Percentiles rank a stretch among this genome's conserved stretches.
These are phyloP conservation scores for Protomyces inundatus DNA, from an alignment of 1,139 yeast genomes.

Conservation along the genomic window DNA sequence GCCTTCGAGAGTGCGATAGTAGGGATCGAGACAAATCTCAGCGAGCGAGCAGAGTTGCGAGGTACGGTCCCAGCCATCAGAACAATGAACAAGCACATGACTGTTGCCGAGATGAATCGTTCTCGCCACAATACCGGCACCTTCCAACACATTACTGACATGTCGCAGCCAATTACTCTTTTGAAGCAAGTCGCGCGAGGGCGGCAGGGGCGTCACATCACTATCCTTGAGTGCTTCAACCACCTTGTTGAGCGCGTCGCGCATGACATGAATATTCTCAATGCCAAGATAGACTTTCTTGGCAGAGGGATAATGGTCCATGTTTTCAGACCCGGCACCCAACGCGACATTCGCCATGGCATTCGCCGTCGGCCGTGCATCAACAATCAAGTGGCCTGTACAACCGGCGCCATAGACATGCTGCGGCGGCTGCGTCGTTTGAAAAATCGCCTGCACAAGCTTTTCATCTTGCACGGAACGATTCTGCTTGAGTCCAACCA, in stretches of 20 bases:
- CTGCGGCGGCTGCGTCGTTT: slow-evolving; percentile 38
- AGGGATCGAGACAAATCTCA: slow-evolving; percentile 86
- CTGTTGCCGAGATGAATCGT: slow-evolving; percentile 76
- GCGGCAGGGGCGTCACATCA: slow-evolving; percentile 51
- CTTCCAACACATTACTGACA: slow-evolving; percentile 60
- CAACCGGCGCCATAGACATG: slow-evolving; percentile 35
- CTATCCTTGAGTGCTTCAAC: slow-evolving; percentile 56
- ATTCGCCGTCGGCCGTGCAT: slow-evolving; percentile 85
- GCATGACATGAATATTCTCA: slow-evolving; percentile 91
- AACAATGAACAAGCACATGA: slow-evolving; percentile 82
- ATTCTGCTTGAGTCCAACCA: slow-evolving; percentile 83
- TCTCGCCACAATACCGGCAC: slow-evolving; percentile 72
- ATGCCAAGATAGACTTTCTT: slow-evolving; percentile 78
- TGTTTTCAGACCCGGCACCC: slow-evolving; percentile 94
- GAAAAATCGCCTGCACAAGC: slow-evolving; percentile 66
- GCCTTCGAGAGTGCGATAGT: slow-evolving; percentile 78
- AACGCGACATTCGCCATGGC: slow-evolving; percentile 96
- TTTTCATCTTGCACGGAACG: slow-evolving; percentile 90
- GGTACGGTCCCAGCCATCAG: slow-evolving; percentile 98
- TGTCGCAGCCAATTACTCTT: slow-evolving; percentile 80
- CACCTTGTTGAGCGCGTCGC: slow-evolving; percentile 69
- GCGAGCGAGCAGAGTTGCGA: slow-evolving; percentile 80
- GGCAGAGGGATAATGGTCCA: slow-evolving; percentile 70
- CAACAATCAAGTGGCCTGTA: slow-evolving; percentile 69
- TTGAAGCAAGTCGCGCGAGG: slow-evolving; percentile 47